phyloP scores from a whole-genome alignment of 2,329 filamentous ascomycete genomes.

The Pseudogymnoascus sp. region DNA sequence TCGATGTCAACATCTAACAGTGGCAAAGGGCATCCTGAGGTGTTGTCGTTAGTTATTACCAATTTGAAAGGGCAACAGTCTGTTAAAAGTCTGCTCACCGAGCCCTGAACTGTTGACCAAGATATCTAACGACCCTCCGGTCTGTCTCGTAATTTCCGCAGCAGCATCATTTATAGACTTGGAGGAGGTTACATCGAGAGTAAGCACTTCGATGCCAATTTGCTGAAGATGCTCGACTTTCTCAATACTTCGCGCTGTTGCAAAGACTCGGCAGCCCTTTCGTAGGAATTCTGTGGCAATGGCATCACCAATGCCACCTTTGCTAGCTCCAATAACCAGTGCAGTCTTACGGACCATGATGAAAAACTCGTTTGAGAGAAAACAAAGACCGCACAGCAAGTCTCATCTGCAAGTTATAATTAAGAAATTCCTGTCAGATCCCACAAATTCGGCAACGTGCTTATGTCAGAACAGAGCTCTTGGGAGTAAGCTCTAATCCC shows the following conservation, averaged over 20 bases:
- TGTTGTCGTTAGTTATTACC: conserved; percentile 19
- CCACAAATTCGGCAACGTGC: not conserved
- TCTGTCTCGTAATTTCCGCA: conserved; percentile 26
- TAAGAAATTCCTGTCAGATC: not conserved
- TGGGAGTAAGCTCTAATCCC: not conserved
- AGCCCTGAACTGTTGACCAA: conserved; percentile 39
- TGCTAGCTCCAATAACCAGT: conserved; percentile 32
- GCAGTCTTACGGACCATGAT: conserved; percentile 14
- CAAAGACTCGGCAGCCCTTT: conserved; percentile 33
- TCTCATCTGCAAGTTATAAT: not conserved
- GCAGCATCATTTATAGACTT: conserved; percentile 31
- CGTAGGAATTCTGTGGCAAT: conserved; percentile 33
- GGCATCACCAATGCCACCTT: conserved; percentile 33
- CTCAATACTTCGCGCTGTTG: conserved; percentile 32
- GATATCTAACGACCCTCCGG: conserved; percentile 34
- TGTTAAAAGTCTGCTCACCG: conserved; percentile 13
- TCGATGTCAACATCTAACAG: conserved; percentile 28
- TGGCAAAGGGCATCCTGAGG: conserved; percentile 23
- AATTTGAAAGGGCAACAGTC: conserved; percentile 13
- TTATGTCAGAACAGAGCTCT: not conserved
- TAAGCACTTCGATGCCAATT: conserved; percentile 28
- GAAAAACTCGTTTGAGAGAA: not conserved
- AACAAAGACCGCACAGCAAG: not conserved
- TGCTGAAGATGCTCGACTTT: conserved; percentile 27
- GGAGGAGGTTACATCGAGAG: conserved; percentile 34